Base-by-base conservation (phyloP, 805 yeast species). In the Wickerhamiella shivajii region DNA sequence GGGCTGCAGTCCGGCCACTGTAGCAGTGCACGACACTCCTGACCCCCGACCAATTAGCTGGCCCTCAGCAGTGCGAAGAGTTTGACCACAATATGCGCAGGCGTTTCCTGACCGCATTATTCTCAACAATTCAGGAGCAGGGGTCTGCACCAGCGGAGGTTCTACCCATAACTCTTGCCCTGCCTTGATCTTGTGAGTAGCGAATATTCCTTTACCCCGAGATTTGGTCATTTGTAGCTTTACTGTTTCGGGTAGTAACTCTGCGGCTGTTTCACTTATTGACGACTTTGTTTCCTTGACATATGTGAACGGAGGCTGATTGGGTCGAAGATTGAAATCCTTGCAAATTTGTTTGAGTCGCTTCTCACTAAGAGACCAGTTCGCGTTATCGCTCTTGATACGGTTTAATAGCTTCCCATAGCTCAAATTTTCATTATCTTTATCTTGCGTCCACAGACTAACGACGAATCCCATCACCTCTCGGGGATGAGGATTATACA, bases 31-130 rank as follows among this genome's bases (percentile, higher is more conserved):
- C 26, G 37, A 52, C 44, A 49, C 41, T 1, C 39, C 31, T 3
- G 27, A 28, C 5, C 19, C 18, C 6, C 29, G 22, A 13, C 28
- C 27, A 18, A 36, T 9, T 12, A 39, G 47, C 20, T 35, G 32
- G 28, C 49, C 49, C 10, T 44, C 47, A 10, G 43, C 29, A 5
- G 40, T 31, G 24, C 52, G 56, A 24, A 74, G 53, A 2, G 73
- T 55, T 29, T 65, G 63, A 1, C 84, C 81, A 59, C 93, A 80
- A 47, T 67, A 64, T 2, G 80, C 60, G 51, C 93, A 80, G 3
- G 80, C 78, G 44, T 68, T 69, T 0, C 84, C 79, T 14, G 53
- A 49, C 28, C 66, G 60, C 44, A 77, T 68, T 38, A 77, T 55
- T 24, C 67, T 63, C 29, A 72, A 55, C 44, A 74, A 71, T 11